Evolutionary conservation across 805 yeast genomes (phyloP).

Genomic region (Debaryomyces castellii): DNA sequence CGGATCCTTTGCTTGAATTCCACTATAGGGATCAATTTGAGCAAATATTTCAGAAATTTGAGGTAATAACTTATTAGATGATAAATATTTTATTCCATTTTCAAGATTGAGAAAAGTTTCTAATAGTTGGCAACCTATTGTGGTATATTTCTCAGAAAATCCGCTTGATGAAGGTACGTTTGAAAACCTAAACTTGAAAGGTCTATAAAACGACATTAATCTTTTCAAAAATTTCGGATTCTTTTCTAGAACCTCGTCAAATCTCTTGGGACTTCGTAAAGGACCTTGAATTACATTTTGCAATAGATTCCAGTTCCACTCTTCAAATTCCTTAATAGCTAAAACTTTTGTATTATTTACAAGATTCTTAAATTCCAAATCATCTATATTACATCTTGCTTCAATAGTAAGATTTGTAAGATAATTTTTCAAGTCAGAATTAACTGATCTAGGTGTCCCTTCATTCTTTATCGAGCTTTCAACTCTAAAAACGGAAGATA

Average conservation of each 20-base stretch:
- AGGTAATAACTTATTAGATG: slow-evolving; percentile 75
- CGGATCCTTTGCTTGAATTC: slow-evolving; percentile 71
- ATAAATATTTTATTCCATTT: slow-evolving; percentile 66
- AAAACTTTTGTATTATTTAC: slow-evolving; percentile 69
- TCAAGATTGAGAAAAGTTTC: slow-evolving; percentile 59
- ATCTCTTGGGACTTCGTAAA: slow-evolving; percentile 61
- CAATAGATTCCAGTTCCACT: slow-evolving; percentile 86
- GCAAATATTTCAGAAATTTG: slow-evolving; percentile 89
- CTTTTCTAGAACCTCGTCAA: slow-evolving; percentile 71
- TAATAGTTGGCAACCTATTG: slow-evolving; percentile 74
- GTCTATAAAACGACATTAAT: slow-evolving; percentile 82
- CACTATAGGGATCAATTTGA: slow-evolving; percentile 78
- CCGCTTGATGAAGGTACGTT: slow-evolving; percentile 42
- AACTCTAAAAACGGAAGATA: slow-evolving; percentile 45
- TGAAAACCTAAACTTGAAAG: slow-evolving; percentile 80
- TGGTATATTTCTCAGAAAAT: slow-evolving; percentile 53
- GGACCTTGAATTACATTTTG: slow-evolving; percentile 81
- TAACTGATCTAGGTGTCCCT: slow-evolving; percentile 11
- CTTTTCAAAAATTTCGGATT: slow-evolving; percentile 86
- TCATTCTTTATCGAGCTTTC: slow-evolving; percentile 45
- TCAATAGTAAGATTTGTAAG: slow-evolving; percentile 20
- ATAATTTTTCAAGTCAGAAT: slow-evolving; percentile 18
- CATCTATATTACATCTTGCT: slow-evolving; percentile 47
- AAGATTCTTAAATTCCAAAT: slow-evolving; percentile 61
- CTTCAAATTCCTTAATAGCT: slow-evolving; percentile 71